Conservation (phyloP, 192 early-diverging fungal genomes). For the Coemansia asiatica region DNA sequence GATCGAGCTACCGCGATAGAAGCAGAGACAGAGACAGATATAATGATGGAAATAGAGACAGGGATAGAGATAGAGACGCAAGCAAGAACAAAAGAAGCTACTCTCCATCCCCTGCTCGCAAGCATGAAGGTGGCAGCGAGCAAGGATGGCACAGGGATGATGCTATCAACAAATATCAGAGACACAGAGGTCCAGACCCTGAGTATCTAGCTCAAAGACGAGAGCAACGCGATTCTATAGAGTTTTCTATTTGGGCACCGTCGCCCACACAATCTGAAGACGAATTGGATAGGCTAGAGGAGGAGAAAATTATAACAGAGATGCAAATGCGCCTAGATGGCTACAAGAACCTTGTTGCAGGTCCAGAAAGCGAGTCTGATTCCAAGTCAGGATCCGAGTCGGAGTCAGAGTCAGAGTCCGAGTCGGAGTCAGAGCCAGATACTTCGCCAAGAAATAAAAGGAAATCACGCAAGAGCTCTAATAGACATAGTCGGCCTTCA, state of each 20-base stretch:
- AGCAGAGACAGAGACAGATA: not conserved
- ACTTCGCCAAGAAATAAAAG: conserved; percentile 19
- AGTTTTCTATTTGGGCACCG: conserved; percentile 59
- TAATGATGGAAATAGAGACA: not conserved
- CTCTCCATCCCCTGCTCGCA: not conserved
- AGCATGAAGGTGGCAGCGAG: not conserved
- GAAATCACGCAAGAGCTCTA: conserved; percentile 16
- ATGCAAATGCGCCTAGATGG: conserved; percentile 25
- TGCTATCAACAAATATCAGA: not conserved
- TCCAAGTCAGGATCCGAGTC: too few species aligned
- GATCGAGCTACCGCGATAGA: not conserved
- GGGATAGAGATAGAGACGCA: not conserved
- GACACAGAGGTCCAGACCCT: conserved; percentile 16
- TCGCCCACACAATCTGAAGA: conserved; percentile 59
- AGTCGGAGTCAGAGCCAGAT: conserved; percentile 8
- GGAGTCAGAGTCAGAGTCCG: too few species aligned
- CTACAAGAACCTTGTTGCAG: not conserved
- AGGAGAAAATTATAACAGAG: conserved; percentile 32
- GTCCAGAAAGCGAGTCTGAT: conserved; percentile 9
- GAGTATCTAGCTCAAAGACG: conserved; percentile 40
- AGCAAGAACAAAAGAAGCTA: not conserved
- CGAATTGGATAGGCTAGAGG: conserved; percentile 37
- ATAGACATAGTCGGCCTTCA: conserved; percentile 5
- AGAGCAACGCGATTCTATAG: conserved; percentile 39
- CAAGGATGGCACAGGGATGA: not conserved